Conservation (phyloP, 345 rosid genomes). For the Clarkia xantiana region DNA sequence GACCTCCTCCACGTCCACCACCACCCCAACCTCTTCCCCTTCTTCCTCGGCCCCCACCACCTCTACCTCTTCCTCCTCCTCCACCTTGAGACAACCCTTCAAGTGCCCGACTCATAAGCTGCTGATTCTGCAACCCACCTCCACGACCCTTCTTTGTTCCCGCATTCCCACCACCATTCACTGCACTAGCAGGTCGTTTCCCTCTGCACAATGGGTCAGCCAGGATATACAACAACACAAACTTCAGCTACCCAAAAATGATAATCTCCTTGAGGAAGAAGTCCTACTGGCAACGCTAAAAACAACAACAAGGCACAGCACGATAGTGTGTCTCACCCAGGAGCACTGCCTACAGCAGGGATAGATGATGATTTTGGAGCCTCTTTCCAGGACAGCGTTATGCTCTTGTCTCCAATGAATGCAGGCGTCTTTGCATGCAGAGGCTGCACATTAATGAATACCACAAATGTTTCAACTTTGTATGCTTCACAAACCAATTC, state of each 20-base stretch:
- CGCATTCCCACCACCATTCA: slow-evolving; percentile 17
- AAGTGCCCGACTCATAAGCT: slow-evolving; percentile 70
- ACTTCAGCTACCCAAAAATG: not conserved
- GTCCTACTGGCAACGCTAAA: too few species aligned
- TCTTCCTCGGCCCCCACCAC: slow-evolving; percentile 39
- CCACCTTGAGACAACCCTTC: slow-evolving; percentile 80
- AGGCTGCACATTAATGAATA: slow-evolving; percentile 35
- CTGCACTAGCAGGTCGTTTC: slow-evolving; percentile 56
- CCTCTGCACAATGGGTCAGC: slow-evolving; percentile 48
- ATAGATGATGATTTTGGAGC: slow-evolving; percentile 38
- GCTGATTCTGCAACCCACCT: slow-evolving; percentile 50
- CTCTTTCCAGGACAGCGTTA: slow-evolving; percentile 94
- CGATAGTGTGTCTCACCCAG: slow-evolving; percentile 44
- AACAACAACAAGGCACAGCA: not conserved
- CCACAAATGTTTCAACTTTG: not conserved
- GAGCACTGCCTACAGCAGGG: slow-evolving; percentile 27
- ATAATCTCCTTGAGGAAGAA: too few species aligned
- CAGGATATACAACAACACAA: too few species aligned
- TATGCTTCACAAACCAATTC: not conserved
- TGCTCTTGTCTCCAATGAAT: slow-evolving; percentile 78
- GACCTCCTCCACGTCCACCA: slow-evolving; percentile 5
- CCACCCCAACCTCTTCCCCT: slow-evolving; percentile 53
- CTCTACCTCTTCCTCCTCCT: slow-evolving; percentile 65
- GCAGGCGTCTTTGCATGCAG: slow-evolving; percentile 76
- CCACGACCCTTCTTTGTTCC: slow-evolving; percentile 64